These are phyloP conservation scores for Nyctanthes arbortristis DNA, from an alignment of 257 asterid species.

Conservation along the genomic window DNA sequence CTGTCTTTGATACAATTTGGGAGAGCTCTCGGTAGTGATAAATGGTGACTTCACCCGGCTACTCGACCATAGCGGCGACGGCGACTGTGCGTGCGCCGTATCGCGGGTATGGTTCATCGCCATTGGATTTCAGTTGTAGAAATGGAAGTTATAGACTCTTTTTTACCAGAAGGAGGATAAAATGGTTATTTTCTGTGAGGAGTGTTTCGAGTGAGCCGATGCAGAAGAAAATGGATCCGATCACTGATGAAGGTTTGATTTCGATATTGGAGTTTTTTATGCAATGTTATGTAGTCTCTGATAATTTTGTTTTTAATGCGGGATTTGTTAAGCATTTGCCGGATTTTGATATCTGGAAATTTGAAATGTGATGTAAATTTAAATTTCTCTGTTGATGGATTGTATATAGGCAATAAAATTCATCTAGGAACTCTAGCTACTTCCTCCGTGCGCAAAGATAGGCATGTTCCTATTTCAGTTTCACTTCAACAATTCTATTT, in stretches of 20 bases:
- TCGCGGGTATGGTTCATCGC: slow-evolving; percentile 37
- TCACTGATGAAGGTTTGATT: slow-evolving; percentile 41
- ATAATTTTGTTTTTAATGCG: not conserved
- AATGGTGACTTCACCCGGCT: slow-evolving; percentile 56
- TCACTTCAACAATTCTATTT: too few relatives aligned
- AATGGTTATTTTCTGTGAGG: slow-evolving; percentile 46
- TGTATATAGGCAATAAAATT: not conserved
- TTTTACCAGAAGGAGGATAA: slow-evolving; percentile 32
- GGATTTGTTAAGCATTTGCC: not conserved
- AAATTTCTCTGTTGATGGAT: too few relatives aligned
- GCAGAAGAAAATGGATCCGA: slow-evolving; percentile 41
- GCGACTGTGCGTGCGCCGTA: slow-evolving; percentile 31
- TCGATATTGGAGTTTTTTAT: not conserved
- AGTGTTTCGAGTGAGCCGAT: slow-evolving; percentile 49
- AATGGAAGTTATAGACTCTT: slow-evolving; percentile 39
- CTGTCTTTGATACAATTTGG: slow-evolving; percentile 15
- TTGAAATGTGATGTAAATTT: too few relatives aligned
- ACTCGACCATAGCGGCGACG: slow-evolving; percentile 30
- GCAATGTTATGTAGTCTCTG: not conserved
- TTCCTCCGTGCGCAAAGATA: too few relatives aligned
- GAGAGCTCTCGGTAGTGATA: too few relatives aligned
- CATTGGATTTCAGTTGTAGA: slow-evolving; percentile 42
- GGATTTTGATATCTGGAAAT: too few relatives aligned
- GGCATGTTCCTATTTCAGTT: too few relatives aligned
- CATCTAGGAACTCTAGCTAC: not conserved